phyloP scores from a whole-genome alignment of 176 grass and related monocot species.

The Aegilops bicornis region DNA sequence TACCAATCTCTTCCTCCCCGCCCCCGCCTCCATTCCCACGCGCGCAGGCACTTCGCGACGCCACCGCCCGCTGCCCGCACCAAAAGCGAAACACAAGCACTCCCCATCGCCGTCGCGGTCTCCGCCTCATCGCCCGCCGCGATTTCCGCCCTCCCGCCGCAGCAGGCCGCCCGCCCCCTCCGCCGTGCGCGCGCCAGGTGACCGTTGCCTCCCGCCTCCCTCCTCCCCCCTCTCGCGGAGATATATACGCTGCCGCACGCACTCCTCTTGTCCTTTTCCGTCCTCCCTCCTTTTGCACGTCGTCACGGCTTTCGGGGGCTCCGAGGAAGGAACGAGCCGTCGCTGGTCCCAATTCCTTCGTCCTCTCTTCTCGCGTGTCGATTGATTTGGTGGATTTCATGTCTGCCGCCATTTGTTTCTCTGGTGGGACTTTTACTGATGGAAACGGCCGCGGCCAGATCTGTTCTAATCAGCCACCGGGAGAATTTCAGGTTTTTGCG shows the following conservation, averaged over 20 bases:
- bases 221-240: neutral
- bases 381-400: neutral
- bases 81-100: neutral
- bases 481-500: conserved; percentile 8
- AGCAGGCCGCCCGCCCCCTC: neutral
- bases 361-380: neutral
- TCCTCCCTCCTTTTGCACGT: neutral
- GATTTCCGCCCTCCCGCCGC: neutral
- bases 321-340: neutral
- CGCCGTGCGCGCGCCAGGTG: conserved; percentile 21
- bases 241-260: neutral
- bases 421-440: neutral
- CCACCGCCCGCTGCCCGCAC: neutral
- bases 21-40: conserved; percentile 15
- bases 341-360: neutral
- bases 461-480: conserved; percentile 1
- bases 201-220: neutral
- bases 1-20: conserved; percentile 9
- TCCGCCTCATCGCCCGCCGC: neutral
- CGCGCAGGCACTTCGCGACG: neutral
- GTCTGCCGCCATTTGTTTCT: neutral
- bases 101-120: neutral
- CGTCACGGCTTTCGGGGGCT: neutral
- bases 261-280: too few relatives aligned
- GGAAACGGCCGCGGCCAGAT: conserved; percentile 14